A percentile compares a stretch with the other conserved stretches of the same genome.
phyloP scores from a whole-genome alignment of 2,329 filamentous ascomycete species.

The Lasiodiplodia sp. region DNA sequence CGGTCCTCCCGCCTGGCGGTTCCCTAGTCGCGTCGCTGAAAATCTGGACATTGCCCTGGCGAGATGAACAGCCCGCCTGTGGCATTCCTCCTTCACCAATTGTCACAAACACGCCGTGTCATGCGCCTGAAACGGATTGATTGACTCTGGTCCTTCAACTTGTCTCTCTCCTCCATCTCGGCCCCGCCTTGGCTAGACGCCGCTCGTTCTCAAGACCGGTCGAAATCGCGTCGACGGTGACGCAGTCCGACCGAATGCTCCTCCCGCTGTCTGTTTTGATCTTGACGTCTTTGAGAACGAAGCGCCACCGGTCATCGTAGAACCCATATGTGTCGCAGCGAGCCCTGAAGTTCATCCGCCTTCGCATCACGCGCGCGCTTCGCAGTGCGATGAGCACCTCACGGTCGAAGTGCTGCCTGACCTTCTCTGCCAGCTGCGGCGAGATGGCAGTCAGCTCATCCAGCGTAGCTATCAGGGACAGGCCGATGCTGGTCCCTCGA shows the following conservation, averaged over 20 bases:
- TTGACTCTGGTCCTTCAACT: conserved; percentile 9
- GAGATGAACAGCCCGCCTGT: background rate
- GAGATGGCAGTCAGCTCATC: conserved; percentile 18
- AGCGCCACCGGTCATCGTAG: conserved; percentile 23
- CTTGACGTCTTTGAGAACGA: conserved; percentile 18
- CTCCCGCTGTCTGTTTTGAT: conserved; percentile 22
- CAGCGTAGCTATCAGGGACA: conserved; percentile 18
- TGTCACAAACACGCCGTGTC: background rate
- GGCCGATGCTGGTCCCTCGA: conserved; percentile 25
- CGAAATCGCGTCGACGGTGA: conserved; percentile 14
- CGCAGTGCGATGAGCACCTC: conserved; percentile 18
- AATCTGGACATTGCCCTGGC: no score
- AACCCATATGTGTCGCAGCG: conserved; percentile 23
- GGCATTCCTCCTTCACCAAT: background rate
- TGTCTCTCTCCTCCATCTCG: conserved; percentile 2
- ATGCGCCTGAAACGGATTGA: conserved; percentile 7
- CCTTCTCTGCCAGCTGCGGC: conserved; percentile 19
- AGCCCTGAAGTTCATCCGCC: conserved; percentile 27
- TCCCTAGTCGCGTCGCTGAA: background rate
- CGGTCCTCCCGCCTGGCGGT: conserved; percentile 1
- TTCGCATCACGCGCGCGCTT: background rate
- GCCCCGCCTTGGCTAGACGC: background rate
- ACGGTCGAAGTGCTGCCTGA: conserved; percentile 20
- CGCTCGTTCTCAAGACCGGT: conserved; percentile 12
- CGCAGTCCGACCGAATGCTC: conserved; percentile 5